Evolutionary conservation across 768 basidiomycete species (phyloP).

Genomic region (Sporobolomyces phaffii): DNA sequence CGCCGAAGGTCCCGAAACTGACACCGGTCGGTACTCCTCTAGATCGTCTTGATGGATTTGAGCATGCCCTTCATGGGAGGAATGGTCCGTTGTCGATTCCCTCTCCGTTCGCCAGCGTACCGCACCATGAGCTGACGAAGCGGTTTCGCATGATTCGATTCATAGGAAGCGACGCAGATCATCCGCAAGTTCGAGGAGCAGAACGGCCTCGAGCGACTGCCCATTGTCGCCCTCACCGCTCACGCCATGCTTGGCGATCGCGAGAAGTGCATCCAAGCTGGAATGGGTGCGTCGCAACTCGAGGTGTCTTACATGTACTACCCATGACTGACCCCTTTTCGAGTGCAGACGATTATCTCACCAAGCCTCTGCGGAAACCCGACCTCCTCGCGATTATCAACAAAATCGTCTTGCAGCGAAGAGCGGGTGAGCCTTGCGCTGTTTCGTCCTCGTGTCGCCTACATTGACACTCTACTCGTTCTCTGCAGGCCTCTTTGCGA

Average conservation of each 20-base stretch:
- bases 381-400: slow-evolving; percentile 43
- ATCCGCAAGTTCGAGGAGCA: slow-evolving; percentile 78
- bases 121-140: neutral
- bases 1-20: slow-evolving; percentile 1
- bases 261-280: slow-evolving; percentile 66
- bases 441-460: no score
- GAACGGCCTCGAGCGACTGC: slow-evolving; percentile 63
- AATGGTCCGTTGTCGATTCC: neutral
- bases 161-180: slow-evolving; percentile 91
- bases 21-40: slow-evolving; percentile 1
- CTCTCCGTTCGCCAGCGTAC: neutral
- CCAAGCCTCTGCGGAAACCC: slow-evolving; percentile 43
- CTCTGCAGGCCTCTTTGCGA: slow-evolving; percentile 18
- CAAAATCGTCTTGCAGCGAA: slow-evolving; percentile 16
- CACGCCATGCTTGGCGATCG: slow-evolving; percentile 94
- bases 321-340: neutral
- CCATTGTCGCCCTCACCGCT: slow-evolving; percentile 93
- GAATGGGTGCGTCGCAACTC: slow-evolving; percentile 56
- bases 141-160: no score
- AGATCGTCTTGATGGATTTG: slow-evolving; percentile 69
- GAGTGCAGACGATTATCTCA: slow-evolving; percentile 43
- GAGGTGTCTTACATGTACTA: neutral
- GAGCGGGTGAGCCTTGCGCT: slow-evolving; percentile 1
- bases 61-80: slow-evolving; percentile 86
- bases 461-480: slow-evolving; percentile 16